Conservation (phyloP, 371 early-diverging fungal genomes). For the Mucor mucedo region DNA sequence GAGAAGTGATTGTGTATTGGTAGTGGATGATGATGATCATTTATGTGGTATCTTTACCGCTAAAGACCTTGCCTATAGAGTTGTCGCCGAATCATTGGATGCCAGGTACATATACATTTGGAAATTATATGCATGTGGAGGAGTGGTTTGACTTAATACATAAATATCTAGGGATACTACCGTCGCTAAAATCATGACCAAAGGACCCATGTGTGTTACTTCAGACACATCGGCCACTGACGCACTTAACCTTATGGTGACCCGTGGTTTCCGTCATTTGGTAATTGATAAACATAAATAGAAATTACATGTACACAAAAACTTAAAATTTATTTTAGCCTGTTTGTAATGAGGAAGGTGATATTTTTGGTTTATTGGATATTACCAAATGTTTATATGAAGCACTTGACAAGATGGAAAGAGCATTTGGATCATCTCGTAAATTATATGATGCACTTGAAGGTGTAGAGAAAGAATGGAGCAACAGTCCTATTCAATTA, state of each 20-base stretch:
- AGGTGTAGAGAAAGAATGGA: conserved; percentile 91
- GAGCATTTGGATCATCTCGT: conserved; percentile 88
- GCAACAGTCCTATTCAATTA: conserved; percentile 41
- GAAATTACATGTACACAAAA: conserved; percentile 4
- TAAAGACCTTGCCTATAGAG: conserved; percentile 49
- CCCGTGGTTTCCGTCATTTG: conserved; percentile 93
- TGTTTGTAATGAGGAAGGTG: conserved; percentile 90
- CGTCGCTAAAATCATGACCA: conserved; percentile 91
- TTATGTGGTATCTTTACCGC: conserved; percentile 93
- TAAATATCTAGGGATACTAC: conserved; percentile 35
- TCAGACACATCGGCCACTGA: conserved; percentile 84
- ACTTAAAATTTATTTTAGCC: conserved; percentile 53
- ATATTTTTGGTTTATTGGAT: conserved; percentile 93
- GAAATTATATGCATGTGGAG: background rate
- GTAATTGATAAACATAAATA: conserved; percentile 36
- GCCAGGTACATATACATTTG: conserved; percentile 28
- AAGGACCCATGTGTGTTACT: conserved; percentile 87
- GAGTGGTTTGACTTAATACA: background rate
- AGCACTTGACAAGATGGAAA: conserved; percentile 92
- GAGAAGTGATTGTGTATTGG: conserved; percentile 91
- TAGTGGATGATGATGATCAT: conserved; percentile 89
- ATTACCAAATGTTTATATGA: conserved; percentile 96
- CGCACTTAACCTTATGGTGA: conserved; percentile 94
- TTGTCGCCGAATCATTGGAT: conserved; percentile 43
- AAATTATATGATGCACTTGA: conserved; percentile 91